A percentile compares a stretch with the other conserved stretches of the same genome.
phyloP scores from a whole-genome alignment of 805 yeast genomes.

The Wickerhamomyces silvicola region DNA sequence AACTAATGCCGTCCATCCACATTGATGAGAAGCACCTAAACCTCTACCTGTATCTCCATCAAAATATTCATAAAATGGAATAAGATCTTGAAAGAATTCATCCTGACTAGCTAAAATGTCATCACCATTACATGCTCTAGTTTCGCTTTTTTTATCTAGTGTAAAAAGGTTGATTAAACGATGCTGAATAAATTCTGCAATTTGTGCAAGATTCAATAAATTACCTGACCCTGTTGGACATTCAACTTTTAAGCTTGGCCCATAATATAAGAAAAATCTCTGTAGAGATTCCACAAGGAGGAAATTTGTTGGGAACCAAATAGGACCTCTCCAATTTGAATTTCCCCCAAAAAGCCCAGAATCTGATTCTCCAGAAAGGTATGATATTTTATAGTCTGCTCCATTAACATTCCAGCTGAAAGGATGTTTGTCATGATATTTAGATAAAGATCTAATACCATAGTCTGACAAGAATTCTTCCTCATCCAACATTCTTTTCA shows the following conservation, averaged over 20 bases:
- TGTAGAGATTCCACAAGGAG: slow-evolving; percentile 80
- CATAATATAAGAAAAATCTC: slow-evolving; percentile 82
- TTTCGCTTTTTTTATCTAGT: slow-evolving; percentile 54
- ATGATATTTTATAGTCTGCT: slow-evolving; percentile 58
- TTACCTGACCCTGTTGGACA: slow-evolving; percentile 84
- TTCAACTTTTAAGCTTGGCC: slow-evolving; percentile 77
- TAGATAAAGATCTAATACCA: slow-evolving; percentile 86
- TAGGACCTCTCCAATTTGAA: slow-evolving; percentile 96
- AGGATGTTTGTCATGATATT: slow-evolving; percentile 79
- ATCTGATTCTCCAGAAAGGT: slow-evolving; percentile 84
- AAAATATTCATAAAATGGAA: slow-evolving; percentile 81
- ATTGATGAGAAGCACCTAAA: slow-evolving; percentile 87
- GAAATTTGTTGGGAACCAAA: slow-evolving; percentile 93
- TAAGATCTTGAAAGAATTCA: slow-evolving; percentile 64
- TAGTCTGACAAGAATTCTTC: slow-evolving; percentile 76
- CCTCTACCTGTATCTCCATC: slow-evolving; percentile 96
- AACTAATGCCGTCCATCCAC: slow-evolving; percentile 94
- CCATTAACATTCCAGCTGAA: slow-evolving; percentile 81
- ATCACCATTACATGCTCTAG: slow-evolving; percentile 77
- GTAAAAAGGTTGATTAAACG: slow-evolving; percentile 73
- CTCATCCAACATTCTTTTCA: slow-evolving; percentile 79
- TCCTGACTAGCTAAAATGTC: slow-evolving; percentile 55
- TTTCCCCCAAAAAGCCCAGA: slow-evolving; percentile 95
- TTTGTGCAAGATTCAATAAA: slow-evolving; percentile 71
- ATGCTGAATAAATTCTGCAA: slow-evolving; percentile 86